Conservation (phyloP, 2,329 filamentous ascomycete genomes). For the Capronia epimyces region DNA sequence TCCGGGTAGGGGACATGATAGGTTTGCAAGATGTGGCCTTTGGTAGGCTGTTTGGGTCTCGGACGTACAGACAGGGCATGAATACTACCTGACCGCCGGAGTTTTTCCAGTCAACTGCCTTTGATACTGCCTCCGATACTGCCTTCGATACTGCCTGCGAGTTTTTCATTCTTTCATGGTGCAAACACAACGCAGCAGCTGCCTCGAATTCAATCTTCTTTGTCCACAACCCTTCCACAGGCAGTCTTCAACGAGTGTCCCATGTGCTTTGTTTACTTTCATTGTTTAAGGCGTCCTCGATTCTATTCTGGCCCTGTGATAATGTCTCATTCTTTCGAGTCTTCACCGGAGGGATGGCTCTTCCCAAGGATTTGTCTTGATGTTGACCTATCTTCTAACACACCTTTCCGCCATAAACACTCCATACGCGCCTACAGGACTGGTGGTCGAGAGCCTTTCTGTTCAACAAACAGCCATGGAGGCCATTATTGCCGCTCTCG, state of each 20-base stretch:
- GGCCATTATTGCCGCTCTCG: neutral
- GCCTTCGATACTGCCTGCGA: too few species aligned
- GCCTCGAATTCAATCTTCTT: neutral
- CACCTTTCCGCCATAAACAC: neutral
- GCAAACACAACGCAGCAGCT: neutral
- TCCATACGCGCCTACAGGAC: too few species aligned
- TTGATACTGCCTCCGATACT: too few species aligned
- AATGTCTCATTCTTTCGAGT: neutral
- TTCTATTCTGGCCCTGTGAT: neutral
- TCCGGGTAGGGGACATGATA: too few species aligned
- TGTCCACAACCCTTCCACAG: neutral
- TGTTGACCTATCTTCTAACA: neutral
- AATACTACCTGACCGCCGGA: too few species aligned
- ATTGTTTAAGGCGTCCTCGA: neutral
- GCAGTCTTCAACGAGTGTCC: neutral
- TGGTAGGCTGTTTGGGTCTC: too few species aligned
- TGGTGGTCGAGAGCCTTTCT: too few species aligned
- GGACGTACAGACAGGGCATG: too few species aligned
- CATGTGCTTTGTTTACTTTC: neutral
- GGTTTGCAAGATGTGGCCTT: too few species aligned
- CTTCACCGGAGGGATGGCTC: neutral
- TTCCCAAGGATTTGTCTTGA: neutral
- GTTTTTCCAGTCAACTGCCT: too few species aligned
- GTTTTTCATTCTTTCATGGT: neutral
- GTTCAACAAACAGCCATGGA: neutral